A percentile compares a stretch with the other conserved stretches of the same genome.
Evolutionary conservation across 768 basidiomycete genomes (phyloP).

Genomic region (Suillus subluteus): DNA sequence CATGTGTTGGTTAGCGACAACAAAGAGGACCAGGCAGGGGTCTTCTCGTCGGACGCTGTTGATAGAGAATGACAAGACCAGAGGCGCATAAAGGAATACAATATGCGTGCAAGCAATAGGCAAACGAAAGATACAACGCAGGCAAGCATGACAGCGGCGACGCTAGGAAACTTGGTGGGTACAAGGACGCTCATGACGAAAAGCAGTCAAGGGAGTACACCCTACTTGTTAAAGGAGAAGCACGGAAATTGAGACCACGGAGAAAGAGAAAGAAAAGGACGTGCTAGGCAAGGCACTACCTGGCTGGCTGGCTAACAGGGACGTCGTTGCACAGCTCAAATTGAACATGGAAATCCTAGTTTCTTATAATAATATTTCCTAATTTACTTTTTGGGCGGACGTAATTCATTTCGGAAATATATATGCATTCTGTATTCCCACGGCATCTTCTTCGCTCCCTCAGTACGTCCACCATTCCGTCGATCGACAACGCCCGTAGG

Average conservation of each 20-base stretch:
- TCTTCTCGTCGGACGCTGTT: conserved; percentile 23
- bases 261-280: conserved; percentile 7
- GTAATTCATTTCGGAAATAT: conserved; percentile 8
- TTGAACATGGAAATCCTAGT: conserved; percentile 3
- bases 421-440: background rate
- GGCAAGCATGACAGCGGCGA: conserved; percentile 36
- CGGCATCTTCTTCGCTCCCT: background rate
- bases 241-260: conserved; percentile 30
- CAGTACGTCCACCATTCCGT: background rate
- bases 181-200: conserved; percentile 36
- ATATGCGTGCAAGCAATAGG: conserved; percentile 34
- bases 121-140: conserved; percentile 31
- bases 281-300: conserved; percentile 14
- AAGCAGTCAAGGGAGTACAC: conserved; percentile 2
- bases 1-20: conserved; percentile 18
- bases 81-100: conserved; percentile 31
- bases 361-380: conserved; percentile 5
- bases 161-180: conserved; percentile 31
- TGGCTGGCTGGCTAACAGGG: conserved; percentile 17
- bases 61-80: conserved; percentile 27
- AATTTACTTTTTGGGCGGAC: conserved; percentile 1
- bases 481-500: conserved; percentile 3
- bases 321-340: conserved; percentile 22
- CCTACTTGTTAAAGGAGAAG: conserved; percentile 22
- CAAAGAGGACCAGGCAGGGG: background rate